Conservation (phyloP, 2,329 filamentous ascomycete species). For the Biscogniauxia mediterranea region DNA sequence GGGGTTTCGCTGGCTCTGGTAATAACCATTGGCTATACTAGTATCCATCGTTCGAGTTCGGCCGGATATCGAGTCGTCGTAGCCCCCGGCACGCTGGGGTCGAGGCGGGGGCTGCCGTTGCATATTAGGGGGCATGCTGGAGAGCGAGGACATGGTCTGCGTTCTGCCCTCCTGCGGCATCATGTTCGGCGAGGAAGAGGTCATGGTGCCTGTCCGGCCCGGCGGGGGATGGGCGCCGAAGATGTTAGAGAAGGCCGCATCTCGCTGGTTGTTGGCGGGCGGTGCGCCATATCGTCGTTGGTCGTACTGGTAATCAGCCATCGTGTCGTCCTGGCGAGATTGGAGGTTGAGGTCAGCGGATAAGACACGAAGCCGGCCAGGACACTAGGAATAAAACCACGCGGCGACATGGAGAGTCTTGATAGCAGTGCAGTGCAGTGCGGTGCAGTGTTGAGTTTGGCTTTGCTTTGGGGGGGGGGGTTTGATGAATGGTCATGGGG, state of each 20-base stretch:
- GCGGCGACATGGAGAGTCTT: background rate
- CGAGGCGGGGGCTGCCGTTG: slow-evolving; percentile 62
- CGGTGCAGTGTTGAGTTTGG: no score
- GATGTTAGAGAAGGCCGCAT: slow-evolving; percentile 94
- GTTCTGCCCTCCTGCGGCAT: slow-evolving; percentile 65
- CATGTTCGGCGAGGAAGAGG: slow-evolving; percentile 60
- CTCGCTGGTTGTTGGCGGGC: slow-evolving; percentile 65
- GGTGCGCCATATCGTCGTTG: slow-evolving; percentile 52
- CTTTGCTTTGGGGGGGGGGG: no score
- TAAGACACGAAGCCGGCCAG: background rate
- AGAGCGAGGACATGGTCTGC: slow-evolving; percentile 69
- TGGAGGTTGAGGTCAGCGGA: slow-evolving; percentile 21
- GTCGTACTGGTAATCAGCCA: slow-evolving; percentile 60
- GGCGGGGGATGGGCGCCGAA: slow-evolving; percentile 85
- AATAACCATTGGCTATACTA: slow-evolving; percentile 50
- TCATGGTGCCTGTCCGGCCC: slow-evolving; percentile 95
- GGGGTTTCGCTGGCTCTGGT: slow-evolving; percentile 50
- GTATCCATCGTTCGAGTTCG: slow-evolving; percentile 44
- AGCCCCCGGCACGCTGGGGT: slow-evolving; percentile 32
- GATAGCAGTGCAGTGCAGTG: background rate
- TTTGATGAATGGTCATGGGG: no score
- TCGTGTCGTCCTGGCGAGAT: slow-evolving; percentile 44
- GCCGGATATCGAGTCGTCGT: slow-evolving; percentile 38
- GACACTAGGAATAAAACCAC: background rate
- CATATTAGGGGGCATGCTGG: slow-evolving; percentile 44